These are phyloP conservation scores for Aspergillus mulundensis DNA, from an alignment of 495 filamentous ascomycete species.

Conservation along the genomic window DNA sequence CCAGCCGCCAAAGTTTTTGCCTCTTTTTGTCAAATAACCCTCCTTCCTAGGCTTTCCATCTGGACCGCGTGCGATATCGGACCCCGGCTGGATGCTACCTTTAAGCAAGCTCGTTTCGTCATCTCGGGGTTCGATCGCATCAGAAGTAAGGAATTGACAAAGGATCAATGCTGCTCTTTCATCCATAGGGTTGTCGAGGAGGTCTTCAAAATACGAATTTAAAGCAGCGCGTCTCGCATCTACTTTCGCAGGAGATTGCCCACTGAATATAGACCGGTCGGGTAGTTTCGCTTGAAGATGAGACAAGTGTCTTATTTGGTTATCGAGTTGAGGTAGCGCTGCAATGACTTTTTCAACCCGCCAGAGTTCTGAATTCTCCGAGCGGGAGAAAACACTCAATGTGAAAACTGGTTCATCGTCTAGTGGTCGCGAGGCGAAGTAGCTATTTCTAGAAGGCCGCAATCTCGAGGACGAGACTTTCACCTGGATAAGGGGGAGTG, in stretches of 20 bases:
- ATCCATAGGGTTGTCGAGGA: constrained; percentile 78
- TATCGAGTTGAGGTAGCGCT: constrained; percentile 77
- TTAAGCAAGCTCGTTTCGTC: constrained; percentile 55
- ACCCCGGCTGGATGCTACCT: constrained; percentile 37
- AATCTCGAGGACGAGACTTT: constrained; percentile 89
- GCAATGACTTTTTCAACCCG: constrained; percentile 86
- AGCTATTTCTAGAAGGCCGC: constrained; percentile 81
- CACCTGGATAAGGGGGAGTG: constrained; percentile 80
- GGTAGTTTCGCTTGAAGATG: constrained; percentile 69
- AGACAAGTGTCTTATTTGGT: constrained; percentile 66
- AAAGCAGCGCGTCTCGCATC: constrained; percentile 80
- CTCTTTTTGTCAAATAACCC: constrained; percentile 91
- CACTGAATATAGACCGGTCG: constrained; percentile 80
- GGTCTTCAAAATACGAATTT: constrained; percentile 77
- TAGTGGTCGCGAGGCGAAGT: constrained; percentile 58
- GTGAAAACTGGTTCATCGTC: constrained; percentile 95
- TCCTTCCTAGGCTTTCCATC: constrained; percentile 71
- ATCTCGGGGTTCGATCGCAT: constrained; percentile 72
- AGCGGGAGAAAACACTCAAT: constrained; percentile 75
- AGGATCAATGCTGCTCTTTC: constrained; percentile 73
- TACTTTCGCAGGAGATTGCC: constrained; percentile 90
- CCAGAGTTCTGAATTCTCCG: constrained; percentile 80
- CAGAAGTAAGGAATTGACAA: constrained; percentile 83
- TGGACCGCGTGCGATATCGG: constrained; percentile 44
- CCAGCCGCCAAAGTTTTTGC: constrained; percentile 99